phyloP scores from a whole-genome alignment of 176 grass and related monocot genomes.

The Oryza officinalis region DNA sequence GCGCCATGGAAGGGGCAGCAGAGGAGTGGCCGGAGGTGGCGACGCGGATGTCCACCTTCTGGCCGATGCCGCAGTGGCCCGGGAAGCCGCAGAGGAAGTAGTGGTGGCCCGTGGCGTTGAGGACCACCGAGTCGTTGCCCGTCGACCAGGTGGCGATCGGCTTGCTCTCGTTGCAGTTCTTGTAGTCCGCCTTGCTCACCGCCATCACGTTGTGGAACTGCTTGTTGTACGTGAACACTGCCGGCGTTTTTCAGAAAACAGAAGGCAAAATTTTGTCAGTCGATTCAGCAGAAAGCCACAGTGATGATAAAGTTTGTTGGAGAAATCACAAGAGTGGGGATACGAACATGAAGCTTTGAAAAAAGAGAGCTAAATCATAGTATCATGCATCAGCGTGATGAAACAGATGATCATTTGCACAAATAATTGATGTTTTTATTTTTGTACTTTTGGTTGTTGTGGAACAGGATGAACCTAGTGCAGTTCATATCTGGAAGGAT shows the following conservation, averaged over 20 bases:
- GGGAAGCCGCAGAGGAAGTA: constrained; percentile 89
- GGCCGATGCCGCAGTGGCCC: constrained; percentile 64
- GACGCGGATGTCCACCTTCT: constrained; percentile 76
- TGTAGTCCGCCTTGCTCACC: constrained; percentile 75
- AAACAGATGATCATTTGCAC: not conserved
- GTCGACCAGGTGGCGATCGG: constrained; percentile 62
- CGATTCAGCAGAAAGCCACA: not conserved
- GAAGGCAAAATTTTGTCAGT: not conserved
- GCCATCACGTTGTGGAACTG: constrained; percentile 81
- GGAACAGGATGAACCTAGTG: not conserved
- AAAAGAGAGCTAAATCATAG: not conserved
- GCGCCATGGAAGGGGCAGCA: constrained; percentile 60
- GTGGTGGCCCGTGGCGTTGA: constrained; percentile 64
- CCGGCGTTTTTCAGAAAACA: not conserved
- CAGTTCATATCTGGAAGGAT: constrained; percentile 20
- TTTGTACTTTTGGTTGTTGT: constrained; percentile 2
- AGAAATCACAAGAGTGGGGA: not conserved
- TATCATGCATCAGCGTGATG: not conserved
- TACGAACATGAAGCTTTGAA: not conserved
- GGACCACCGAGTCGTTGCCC: constrained; percentile 76
- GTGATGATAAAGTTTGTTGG: not conserved
- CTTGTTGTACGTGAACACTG: constrained; percentile 88
- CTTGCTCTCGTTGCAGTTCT: constrained; percentile 51
- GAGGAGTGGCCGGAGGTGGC: constrained; percentile 31
- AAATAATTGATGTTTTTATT: not conserved